Evolutionary conservation across 306 rosid genomes (phyloP).

Genomic region (Mucuna pruriens): DNA sequence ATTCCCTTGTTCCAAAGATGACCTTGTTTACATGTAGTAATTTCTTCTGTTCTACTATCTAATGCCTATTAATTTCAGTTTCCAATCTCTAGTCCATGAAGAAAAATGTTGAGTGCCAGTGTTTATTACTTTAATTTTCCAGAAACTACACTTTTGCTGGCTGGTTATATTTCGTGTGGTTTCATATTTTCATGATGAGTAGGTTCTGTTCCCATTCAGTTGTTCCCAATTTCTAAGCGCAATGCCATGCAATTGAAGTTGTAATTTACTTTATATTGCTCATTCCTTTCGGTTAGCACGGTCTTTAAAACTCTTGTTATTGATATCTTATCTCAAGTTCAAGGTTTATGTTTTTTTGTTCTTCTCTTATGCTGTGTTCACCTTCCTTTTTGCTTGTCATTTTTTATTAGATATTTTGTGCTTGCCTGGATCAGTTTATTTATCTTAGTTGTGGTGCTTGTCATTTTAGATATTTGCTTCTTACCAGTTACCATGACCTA

Average conservation of each 20-base stretch:
- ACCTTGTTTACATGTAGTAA: constrained; percentile 3
- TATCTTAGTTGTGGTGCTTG: background rate
- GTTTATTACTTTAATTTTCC: constrained; percentile 25
- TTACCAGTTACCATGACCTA: background rate
- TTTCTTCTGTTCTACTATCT: constrained; percentile 25
- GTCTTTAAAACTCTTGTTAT: background rate
- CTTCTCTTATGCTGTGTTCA: background rate
- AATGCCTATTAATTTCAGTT: constrained; percentile 32
- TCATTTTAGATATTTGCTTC: background rate
- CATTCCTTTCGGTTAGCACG: constrained; percentile 9
- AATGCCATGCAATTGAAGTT: constrained; percentile 10
- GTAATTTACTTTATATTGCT: constrained; percentile 35
- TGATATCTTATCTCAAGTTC: background rate
- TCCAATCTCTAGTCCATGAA: constrained; percentile 35
- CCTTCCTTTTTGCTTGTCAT: background rate
- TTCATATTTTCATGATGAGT: background rate
- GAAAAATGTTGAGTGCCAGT: constrained; percentile 1
- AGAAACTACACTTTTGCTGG: constrained; percentile 32
- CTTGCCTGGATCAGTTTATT: background rate
- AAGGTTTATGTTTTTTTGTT: background rate
- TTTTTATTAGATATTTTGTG: background rate
- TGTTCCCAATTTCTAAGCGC: background rate
- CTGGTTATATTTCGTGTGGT: constrained; percentile 14
- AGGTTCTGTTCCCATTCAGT: constrained; percentile 26
- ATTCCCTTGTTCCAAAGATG: constrained; percentile 34